Evolutionary conservation across 805 yeast genomes (phyloP).

Genomic region (Cyberlindnera bimundalis): DNA sequence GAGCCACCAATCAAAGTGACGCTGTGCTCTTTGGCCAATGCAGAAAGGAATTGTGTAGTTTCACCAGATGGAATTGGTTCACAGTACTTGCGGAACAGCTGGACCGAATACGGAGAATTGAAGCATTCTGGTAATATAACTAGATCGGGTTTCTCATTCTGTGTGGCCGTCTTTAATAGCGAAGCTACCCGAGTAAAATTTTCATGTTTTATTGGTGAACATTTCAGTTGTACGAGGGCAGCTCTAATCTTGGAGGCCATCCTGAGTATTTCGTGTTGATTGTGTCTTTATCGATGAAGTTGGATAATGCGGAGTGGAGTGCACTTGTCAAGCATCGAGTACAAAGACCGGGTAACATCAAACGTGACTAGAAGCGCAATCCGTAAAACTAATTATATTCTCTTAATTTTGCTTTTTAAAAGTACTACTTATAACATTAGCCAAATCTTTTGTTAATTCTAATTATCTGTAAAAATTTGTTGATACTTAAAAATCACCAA

Average conservation of each 20-base stretch:
- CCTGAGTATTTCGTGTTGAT: neutral
- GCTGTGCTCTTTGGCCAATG: slow-evolving; percentile 59
- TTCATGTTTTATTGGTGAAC: slow-evolving; percentile 61
- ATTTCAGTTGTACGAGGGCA: slow-evolving; percentile 83
- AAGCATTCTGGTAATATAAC: slow-evolving; percentile 84
- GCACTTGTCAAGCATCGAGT: no score
- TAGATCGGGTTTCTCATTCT: slow-evolving; percentile 62
- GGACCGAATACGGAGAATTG: slow-evolving; percentile 89
- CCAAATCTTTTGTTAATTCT: no score
- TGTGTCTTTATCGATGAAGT: neutral
- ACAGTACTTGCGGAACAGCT: slow-evolving; percentile 79
- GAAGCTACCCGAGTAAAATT: slow-evolving; percentile 63
- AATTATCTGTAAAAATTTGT: no score
- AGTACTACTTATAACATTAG: no score
- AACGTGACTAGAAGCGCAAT: no score
- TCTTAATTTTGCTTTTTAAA: no score
- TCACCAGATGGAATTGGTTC: slow-evolving; percentile 75
- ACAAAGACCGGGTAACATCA: no score
- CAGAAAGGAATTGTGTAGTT: slow-evolving; percentile 56
- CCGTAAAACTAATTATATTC: no score
- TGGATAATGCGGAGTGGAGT: no score
- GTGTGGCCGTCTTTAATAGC: slow-evolving; percentile 55
- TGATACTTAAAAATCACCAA: slow-evolving; percentile 39
- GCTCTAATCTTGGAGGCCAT: slow-evolving; percentile 27
- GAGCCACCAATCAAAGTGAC: slow-evolving; percentile 86